Conservation (phyloP, 768 basidiomycete genomes). For the Boletellus emodensis region DNA sequence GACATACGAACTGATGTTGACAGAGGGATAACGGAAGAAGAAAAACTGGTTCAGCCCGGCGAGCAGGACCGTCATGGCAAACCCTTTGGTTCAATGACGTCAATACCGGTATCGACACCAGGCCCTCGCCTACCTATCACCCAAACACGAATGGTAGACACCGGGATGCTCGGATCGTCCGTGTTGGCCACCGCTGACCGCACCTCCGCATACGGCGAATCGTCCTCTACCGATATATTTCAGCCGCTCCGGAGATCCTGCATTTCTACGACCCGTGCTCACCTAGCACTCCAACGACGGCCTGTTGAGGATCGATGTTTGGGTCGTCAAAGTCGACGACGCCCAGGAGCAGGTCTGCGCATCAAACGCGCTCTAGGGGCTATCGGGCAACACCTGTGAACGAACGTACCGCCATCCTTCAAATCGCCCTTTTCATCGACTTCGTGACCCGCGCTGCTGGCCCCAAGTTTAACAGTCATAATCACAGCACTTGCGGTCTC, state of each 20-base stretch:
- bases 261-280: background rate
- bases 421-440: conserved; percentile 13
- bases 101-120: background rate
- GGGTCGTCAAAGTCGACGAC: conserved; percentile 34
- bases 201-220: conserved; percentile 35
- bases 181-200: conserved; percentile 24
- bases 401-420: conserved; percentile 8
- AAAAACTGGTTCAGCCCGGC: conserved; percentile 79
- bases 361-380: background rate
- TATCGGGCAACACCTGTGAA: background rate
- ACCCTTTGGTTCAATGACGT: conserved; percentile 11
- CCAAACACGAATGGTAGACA: conserved; percentile 57
- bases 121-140: conserved; percentile 38
- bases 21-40: conserved; percentile 61
- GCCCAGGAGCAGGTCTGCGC: conserved; percentile 1
- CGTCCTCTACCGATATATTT: conserved; percentile 39
- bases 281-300: conserved; percentile 19
- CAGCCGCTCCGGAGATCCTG: conserved; percentile 10
- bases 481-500: background rate
- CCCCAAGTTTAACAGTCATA: conserved; percentile 15
- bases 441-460: background rate
- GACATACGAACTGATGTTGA: conserved; percentile 45
- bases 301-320: conserved; percentile 29
- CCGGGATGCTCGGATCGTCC: conserved; percentile 64
- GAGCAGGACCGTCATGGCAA: conserved; percentile 54